Evolutionary conservation across 305 asterid species (phyloP).

Genomic region (Fraxinus velutina): DNA sequence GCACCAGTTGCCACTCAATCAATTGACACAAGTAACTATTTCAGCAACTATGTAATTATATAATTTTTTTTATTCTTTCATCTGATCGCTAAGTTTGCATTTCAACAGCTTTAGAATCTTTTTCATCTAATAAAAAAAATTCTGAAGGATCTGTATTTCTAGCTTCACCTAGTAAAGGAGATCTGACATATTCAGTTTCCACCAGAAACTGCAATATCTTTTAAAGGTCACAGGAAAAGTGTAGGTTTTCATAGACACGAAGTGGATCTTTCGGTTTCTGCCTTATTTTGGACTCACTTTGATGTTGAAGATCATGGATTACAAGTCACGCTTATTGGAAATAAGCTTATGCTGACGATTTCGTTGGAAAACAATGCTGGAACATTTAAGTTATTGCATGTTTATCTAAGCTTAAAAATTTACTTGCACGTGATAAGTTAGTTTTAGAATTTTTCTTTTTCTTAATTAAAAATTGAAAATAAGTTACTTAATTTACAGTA

Average conservation of each 20-base stretch:
- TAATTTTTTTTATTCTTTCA: not conserved
- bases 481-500: not conserved
- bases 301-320: not conserved
- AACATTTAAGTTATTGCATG: not conserved
- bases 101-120: not conserved
- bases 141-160: not conserved
- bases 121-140: not conserved
- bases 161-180: not conserved
- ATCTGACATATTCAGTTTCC: not conserved
- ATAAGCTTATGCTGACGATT: not conserved
- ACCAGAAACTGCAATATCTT: not conserved
- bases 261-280: not conserved
- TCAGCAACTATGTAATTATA: not conserved
- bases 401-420: not conserved
- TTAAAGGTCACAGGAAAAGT: not conserved
- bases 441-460: not conserved
- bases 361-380: not conserved
- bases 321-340: not conserved
- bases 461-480: not conserved
- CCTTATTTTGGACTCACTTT: not conserved
- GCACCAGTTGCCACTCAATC: conserved; percentile 36
- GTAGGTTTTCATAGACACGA: not conserved
- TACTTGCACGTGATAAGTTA: not conserved
- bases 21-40: conserved; percentile 39
- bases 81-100: not conserved